Conservation (phyloP, 495 filamentous ascomycete species). For the Talaromyces adpressus region DNA sequence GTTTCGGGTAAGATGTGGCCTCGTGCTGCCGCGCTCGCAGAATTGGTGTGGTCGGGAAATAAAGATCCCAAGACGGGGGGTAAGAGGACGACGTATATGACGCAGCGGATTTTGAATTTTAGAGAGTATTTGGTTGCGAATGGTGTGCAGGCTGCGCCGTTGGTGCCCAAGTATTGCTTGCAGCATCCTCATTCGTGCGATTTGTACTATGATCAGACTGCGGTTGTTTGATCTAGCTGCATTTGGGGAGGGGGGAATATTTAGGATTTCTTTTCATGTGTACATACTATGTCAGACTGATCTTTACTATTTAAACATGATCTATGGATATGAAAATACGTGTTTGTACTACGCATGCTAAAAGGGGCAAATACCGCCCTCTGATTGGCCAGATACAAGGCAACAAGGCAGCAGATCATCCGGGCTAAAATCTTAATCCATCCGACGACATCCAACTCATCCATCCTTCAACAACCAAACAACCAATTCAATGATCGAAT, state of each 20-base stretch:
- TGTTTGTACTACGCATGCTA: background rate
- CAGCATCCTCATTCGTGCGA: constrained; percentile 52
- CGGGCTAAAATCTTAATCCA: background rate
- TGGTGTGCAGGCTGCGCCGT: constrained; percentile 38
- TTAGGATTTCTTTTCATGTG: background rate
- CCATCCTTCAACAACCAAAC: background rate
- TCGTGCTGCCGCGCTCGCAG: constrained; percentile 46
- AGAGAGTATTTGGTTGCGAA: constrained; percentile 50
- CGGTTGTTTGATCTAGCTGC: constrained; percentile 12
- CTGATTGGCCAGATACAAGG: background rate
- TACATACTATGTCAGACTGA: background rate
- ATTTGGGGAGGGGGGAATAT: background rate
- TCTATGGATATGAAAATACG: background rate
- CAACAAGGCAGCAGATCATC: background rate
- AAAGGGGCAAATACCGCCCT: background rate
- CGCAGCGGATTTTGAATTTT: constrained; percentile 51
- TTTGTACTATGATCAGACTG: constrained; percentile 42
- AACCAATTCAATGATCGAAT: background rate
- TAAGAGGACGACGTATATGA: constrained; percentile 45
- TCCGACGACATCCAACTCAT: background rate
- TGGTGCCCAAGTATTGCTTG: constrained; percentile 50
- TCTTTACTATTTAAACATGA: background rate
- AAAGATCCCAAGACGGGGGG: constrained; percentile 20
- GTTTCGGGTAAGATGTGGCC: constrained; percentile 46
- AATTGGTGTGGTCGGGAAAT: constrained; percentile 50